A percentile compares a stretch with the other conserved stretches of the same genome.
These are phyloP conservation scores for Cordia subcordata DNA, from an alignment of 257 asterid genomes.

Conservation along the genomic window DNA sequence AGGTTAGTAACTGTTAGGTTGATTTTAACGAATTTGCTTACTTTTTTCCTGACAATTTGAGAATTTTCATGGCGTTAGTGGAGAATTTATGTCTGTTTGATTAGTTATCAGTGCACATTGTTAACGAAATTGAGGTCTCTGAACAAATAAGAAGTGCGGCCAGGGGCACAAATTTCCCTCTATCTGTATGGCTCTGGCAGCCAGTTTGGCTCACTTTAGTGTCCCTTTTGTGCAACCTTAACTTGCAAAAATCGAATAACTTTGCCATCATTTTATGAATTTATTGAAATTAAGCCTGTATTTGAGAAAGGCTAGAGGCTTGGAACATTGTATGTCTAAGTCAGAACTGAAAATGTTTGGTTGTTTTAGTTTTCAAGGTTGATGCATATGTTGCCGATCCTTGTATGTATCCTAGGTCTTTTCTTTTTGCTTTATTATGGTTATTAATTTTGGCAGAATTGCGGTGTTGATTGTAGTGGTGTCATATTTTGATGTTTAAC, in stretches of 20 bases:
- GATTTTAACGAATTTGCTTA: not conserved
- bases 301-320: not conserved
- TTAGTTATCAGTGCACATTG: not conserved
- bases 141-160: no score
- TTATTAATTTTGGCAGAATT: not conserved
- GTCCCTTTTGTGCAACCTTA: no score
- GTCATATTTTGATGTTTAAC: conserved; percentile 17
- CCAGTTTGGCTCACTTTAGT: no score
- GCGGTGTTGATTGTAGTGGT: not conserved
- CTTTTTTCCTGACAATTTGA: not conserved
- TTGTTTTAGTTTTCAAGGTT: no score
- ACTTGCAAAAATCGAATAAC: no score
- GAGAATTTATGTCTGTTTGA: not conserved
- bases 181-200: no score
- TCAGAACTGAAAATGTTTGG: no score
- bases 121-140: not conserved
- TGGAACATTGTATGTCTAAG: not conserved
- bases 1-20: conserved; percentile 33
- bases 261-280: no score
- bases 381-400: no score
- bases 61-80: not conserved
- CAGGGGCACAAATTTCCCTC: no score
- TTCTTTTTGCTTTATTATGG: not conserved
- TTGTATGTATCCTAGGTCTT: not conserved
- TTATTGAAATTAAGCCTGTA: no score